phyloP scores from a whole-genome alignment of 2,329 filamentous ascomycete genomes.

The Plectosphaerella plurivora region DNA sequence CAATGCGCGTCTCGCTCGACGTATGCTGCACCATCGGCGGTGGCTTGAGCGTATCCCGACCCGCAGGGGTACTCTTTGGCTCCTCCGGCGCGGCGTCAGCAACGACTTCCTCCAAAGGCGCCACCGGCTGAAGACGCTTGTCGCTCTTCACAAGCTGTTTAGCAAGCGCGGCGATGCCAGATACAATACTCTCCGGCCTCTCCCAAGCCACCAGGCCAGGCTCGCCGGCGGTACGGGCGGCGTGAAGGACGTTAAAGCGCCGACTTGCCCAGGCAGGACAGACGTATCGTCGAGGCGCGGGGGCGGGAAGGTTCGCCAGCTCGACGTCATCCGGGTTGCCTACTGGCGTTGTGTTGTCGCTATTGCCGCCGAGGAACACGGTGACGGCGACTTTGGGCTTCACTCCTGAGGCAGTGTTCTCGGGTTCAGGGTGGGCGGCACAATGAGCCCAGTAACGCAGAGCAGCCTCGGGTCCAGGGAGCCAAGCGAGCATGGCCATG shows the following conservation, averaged over 20 bases:
- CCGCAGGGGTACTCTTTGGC: background rate
- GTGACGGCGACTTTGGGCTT: constrained; percentile 41
- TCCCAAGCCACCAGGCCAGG: constrained; percentile 45
- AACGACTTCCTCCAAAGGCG: constrained; percentile 28
- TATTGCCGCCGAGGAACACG: constrained; percentile 32
- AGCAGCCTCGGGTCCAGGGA: constrained; percentile 60
- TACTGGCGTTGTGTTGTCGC: constrained; percentile 14
- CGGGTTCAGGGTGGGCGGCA: constrained; percentile 25
- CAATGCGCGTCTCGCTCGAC: background rate
- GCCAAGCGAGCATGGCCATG: constrained; percentile 58
- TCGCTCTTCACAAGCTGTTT: constrained; percentile 32
- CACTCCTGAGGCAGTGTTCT: constrained; percentile 13
- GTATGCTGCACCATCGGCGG: background rate
- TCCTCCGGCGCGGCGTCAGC: constrained; percentile 6
- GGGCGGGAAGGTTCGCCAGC: constrained; percentile 15
- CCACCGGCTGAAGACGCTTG: constrained; percentile 25
- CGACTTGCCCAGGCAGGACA: constrained; percentile 45
- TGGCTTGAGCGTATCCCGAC: background rate
- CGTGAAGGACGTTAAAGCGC: constrained; percentile 37
- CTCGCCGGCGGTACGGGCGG: constrained; percentile 31
- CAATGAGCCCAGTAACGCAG: constrained; percentile 52
- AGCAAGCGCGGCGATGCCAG: constrained; percentile 36
- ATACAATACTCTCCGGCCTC: constrained; percentile 37
- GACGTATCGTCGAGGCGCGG: constrained; percentile 26
- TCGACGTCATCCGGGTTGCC: constrained; percentile 7